Evolutionary conservation across 2,329 filamentous ascomycete species (phyloP).

Genomic region (Fusarium brachygibbosum): DNA sequence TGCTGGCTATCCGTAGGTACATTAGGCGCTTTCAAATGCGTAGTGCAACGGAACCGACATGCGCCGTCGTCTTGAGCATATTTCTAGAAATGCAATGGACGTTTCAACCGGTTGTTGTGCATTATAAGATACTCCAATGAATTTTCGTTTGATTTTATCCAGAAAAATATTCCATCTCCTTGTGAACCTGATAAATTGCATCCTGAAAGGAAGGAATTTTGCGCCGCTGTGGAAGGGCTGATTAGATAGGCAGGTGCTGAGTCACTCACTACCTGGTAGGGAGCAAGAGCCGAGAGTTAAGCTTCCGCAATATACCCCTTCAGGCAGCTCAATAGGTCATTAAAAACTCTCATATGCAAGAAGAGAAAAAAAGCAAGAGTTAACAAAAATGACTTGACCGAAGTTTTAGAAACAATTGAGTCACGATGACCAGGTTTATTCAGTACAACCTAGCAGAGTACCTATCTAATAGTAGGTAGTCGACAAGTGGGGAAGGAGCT

Average conservation of each 20-base stretch:
- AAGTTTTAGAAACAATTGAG: slow-evolving; percentile 25
- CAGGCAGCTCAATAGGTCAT: neutral
- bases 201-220: slow-evolving; percentile 1
- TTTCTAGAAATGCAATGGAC: slow-evolving; percentile 38
- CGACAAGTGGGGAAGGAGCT: slow-evolving; percentile 20
- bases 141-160: slow-evolving; percentile 10
- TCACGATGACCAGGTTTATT: slow-evolving; percentile 6
- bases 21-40: slow-evolving; percentile 31
- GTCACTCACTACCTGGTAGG: slow-evolving; percentile 1
- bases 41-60: slow-evolving; percentile 40
- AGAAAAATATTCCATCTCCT: neutral
- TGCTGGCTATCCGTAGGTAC: slow-evolving; percentile 24
- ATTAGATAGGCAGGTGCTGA: slow-evolving; percentile 19
- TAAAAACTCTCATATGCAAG: neutral
- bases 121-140: slow-evolving; percentile 16
- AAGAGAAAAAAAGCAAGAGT: neutral
- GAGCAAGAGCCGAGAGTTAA: slow-evolving; percentile 3
- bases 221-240: neutral
- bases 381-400: slow-evolving; percentile 11
- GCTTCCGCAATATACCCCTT: slow-evolving; percentile 12
- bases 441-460: neutral
- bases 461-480: neutral
- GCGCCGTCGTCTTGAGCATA: slow-evolving; percentile 17
- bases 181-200: neutral
- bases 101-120: slow-evolving; percentile 23